These are phyloP conservation scores for Aspergillus persii DNA, from an alignment of 2,329 filamentous ascomycete species.

Conservation along the genomic window DNA sequence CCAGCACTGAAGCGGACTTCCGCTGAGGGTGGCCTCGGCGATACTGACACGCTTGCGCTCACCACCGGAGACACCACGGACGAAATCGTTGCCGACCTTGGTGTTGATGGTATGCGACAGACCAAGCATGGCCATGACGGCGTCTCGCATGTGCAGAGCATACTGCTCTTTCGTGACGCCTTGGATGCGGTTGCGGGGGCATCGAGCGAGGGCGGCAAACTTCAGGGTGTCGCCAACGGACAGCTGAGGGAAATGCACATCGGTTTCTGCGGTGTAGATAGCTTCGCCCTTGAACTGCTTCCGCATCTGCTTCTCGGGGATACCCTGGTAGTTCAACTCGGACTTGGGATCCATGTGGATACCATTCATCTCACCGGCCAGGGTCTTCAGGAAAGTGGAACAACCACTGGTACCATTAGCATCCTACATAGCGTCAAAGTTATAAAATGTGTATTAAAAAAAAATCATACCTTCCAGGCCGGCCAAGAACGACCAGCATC, in stretches of 20 bases:
- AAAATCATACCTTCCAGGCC: slow-evolving; percentile 37
- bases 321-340: slow-evolving; percentile 74
- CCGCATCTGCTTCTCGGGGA: slow-evolving; percentile 56
- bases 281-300: slow-evolving; percentile 74
- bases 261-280: slow-evolving; percentile 82
- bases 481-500: slow-evolving; percentile 57
- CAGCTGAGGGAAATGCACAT: slow-evolving; percentile 77
- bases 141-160: slow-evolving; percentile 44
- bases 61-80: slow-evolving; percentile 62
- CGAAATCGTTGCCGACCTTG: slow-evolving; percentile 54
- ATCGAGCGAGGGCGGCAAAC: slow-evolving; percentile 68
- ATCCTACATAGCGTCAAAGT: neutral
- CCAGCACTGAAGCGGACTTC: slow-evolving; percentile 49
- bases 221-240: slow-evolving; percentile 75
- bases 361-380: slow-evolving; percentile 79
- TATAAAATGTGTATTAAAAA: neutral
- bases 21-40: slow-evolving; percentile 52
- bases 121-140: slow-evolving; percentile 46
- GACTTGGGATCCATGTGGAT: slow-evolving; percentile 69
- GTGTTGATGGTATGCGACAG: slow-evolving; percentile 52
- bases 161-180: slow-evolving; percentile 45
- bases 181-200: slow-evolving; percentile 43
- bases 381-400: slow-evolving; percentile 82
- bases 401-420: slow-evolving; percentile 49
- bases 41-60: slow-evolving; percentile 62